Base-by-base conservation (phyloP, 129 eudicot genomes). In the Pulicaria dysenterica region DNA sequence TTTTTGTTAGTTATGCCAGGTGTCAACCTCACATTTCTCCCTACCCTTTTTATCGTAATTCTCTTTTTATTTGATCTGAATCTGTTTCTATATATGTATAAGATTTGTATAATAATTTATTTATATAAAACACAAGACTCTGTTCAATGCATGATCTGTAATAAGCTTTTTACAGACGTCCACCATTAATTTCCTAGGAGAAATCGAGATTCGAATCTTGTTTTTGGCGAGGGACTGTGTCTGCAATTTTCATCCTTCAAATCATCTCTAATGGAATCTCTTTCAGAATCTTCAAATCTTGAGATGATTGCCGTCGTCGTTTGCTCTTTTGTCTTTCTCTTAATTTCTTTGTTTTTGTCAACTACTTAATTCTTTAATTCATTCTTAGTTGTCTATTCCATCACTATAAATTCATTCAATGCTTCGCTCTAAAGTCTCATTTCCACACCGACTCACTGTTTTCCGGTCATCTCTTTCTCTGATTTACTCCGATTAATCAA, bases 201-300 rank as follows among this genome's bases (percentile, higher is more conserved):
- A 17, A 16, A 8, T 59, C 57, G 39, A 47, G 65, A 70, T 70
- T 24, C 65, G 56, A 56, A 70, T 70, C 75, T 19, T 34, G 46
- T 55, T 70, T 58, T 56, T 31, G 75, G 55, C 43, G 19, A 55
- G 3, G 31, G n/a, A 42, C 13, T 5, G 31, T 41, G 5, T 15
- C 6, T 49, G n/a, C 15, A 13, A 16, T 36, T 4, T n/a, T 6
- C 31, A 24, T 24, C 31, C 31, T 24, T 24, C 31, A 24, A 24
- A 24, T 24, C 31, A 24, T 24, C 31, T 0, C 31, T 24, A 2
- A 24, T 24, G 31, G 31, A 24, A 24, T 24, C 43, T 8, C 9
- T 10, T 14, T 5, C 41, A 31, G 11, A 61, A 74, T 48, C 49
- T 46, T 9, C 19, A 46, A 53, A 5, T 48, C 7, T 24, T 5